Conservation (phyloP, 176 grass and related monocot genomes). For the Oryza punctata region DNA sequence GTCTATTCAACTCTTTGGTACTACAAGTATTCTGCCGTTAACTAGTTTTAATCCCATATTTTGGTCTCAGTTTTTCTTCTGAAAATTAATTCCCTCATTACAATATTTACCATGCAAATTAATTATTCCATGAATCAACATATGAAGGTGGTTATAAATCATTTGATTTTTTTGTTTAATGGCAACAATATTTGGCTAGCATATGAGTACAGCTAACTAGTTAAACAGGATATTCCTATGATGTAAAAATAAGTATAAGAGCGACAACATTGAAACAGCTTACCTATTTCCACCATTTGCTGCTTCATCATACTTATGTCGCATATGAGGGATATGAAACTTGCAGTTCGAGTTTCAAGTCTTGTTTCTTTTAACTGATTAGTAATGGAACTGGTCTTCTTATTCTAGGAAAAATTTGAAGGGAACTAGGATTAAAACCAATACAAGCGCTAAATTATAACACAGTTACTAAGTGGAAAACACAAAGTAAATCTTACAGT, state of each 20-base stretch:
- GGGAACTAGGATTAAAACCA: conserved; percentile 33
- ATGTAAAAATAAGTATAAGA: not conserved
- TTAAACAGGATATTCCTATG: conserved; percentile 1
- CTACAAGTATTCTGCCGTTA: not conserved
- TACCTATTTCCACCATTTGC: conserved; percentile 99
- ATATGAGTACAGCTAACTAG: not conserved
- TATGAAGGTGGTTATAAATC: conserved; percentile 6
- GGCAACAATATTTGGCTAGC: not conserved
- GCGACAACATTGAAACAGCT: conserved; percentile 17
- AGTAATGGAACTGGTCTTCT: conserved; percentile 43
- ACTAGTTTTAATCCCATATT: not conserved
- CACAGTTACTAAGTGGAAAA: conserved; percentile 1
- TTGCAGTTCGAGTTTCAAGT: conserved; percentile 68
- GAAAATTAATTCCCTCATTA: not conserved
- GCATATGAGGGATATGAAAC: conserved; percentile 91
- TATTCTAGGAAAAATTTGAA: conserved; percentile 41
- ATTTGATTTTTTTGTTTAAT: not conserved
- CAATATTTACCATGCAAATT: not conserved
- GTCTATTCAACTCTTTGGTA: conserved; percentile 13
- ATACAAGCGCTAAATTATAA: conserved; percentile 23
- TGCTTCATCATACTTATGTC: conserved; percentile 98
- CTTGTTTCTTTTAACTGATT: conserved; percentile 66
- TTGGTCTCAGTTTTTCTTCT: not conserved
- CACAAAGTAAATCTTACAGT: conserved; percentile 55
- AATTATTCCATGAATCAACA: conserved; percentile 6